These are phyloP conservation scores for Cordyceps cateniannulata DNA, from an alignment of 2,329 filamentous ascomycete genomes.

Conservation along the genomic window DNA sequence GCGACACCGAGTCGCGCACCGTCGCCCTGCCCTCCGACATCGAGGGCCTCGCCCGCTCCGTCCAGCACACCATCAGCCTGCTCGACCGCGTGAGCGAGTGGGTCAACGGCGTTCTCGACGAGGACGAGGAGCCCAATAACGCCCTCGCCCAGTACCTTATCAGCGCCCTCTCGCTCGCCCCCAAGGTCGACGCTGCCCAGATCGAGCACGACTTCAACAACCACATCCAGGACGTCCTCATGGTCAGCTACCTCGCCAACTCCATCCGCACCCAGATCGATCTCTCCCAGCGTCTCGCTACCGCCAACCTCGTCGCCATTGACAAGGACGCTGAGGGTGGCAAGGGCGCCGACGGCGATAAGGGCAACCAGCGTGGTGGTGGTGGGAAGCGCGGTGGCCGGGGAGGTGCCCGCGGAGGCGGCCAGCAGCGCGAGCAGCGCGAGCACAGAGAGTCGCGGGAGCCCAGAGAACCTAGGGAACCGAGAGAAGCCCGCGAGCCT, in stretches of 20 bases:
- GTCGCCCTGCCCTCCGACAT: slow-evolving; percentile 78
- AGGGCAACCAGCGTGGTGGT: slow-evolving; percentile 37
- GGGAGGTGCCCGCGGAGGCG: slow-evolving; percentile 44
- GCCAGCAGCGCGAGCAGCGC: slow-evolving; percentile 45
- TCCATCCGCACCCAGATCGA: slow-evolving; percentile 99
- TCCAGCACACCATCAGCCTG: slow-evolving; percentile 83
- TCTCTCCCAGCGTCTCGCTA: slow-evolving; percentile 88
- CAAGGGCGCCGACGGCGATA: slow-evolving; percentile 36
- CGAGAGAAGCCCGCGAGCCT: slow-evolving; percentile 21
- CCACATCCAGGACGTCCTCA: slow-evolving; percentile 97
- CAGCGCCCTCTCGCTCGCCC: slow-evolving; percentile 85
- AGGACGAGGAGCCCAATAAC: slow-evolving; percentile 83
- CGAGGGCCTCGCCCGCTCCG: slow-evolving; percentile 75
- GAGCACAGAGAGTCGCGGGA: slow-evolving; percentile 32
- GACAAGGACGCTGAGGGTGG: slow-evolving; percentile 43
- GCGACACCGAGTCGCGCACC: slow-evolving; percentile 68
- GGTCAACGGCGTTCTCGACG: slow-evolving; percentile 88
- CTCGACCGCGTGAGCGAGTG: slow-evolving; percentile 88
- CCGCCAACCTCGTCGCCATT: slow-evolving; percentile 53
- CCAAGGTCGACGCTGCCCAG: slow-evolving; percentile 85
- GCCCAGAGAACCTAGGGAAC: slow-evolving; percentile 33
- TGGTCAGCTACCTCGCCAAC: slow-evolving; percentile 97
- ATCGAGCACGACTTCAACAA: slow-evolving; percentile 99
- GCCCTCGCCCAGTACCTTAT: slow-evolving; percentile 92
- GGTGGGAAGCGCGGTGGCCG: slow-evolving; percentile 46